Evolutionary conservation across 1,139 yeast genomes (phyloP), one percentile per base, ranked within the genome.

Genomic region (Diutina mesorugosa): DNA sequence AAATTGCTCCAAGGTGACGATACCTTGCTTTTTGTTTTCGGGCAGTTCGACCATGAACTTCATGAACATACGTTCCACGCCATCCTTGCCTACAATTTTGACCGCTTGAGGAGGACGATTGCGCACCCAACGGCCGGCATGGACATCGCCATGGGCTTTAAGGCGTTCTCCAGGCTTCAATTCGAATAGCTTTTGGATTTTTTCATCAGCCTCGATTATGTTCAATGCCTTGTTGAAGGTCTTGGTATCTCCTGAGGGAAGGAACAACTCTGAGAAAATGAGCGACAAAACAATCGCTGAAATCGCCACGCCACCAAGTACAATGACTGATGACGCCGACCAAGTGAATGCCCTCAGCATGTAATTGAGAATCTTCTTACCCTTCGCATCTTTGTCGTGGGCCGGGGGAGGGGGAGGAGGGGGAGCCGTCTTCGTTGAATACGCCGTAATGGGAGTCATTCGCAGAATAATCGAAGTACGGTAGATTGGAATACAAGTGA

Each of bases 201-300:
- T 71, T 55, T 78, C 79, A 66, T 86, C 88, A 59, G 83, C 74
- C 66, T 90, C 91, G 45, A 90, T 80, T 63, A 88, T 72, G 46
- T 82, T 79, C 41, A 90, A 90, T 1, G 96, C 95, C 63, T 89
- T 81, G 71, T 90, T 90, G 74, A 90, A 90, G 2, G 95, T 83
- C 61, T 86, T 86, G 1, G 96, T 91, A 66, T 90, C 97, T 30
- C 96, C 96, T 0, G 95, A 85, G 8, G 97, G 97, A 57, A 91
- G 79, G 61, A 90, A 81, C 50, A 90, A 72, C 66, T 90, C 97
- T 3, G 87, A 78, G 18, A 87, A 79, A 46, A 90, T 81, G 61
- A 89, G 77, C 68, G 89, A 90, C 3, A 89, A 74, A 45, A 90
- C 95, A 35, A 90, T 74, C 1, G 87, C 72, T 0, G 84, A 83